Percentiles rank a stretch among this genome's conserved stretches.
Conservation (phyloP, 768 basidiomycete genomes). For the Leccinellum rugosiceps region DNA sequence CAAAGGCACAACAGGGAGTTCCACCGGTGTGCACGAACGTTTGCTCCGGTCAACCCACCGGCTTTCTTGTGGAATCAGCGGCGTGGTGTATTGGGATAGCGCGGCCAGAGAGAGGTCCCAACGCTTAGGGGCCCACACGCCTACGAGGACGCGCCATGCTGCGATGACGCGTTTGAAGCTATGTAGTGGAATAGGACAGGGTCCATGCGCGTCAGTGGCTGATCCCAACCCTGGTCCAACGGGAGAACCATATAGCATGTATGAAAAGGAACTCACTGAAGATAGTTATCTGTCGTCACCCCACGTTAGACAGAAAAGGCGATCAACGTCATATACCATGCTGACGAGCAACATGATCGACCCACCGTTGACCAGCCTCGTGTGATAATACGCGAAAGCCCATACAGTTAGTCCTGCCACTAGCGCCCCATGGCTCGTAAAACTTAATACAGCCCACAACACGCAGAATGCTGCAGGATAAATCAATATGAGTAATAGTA, state of each 20-base stretch:
- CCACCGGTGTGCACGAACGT: conserved; percentile 26
- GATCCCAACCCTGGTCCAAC: conserved; percentile 13
- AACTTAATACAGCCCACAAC: conserved; percentile 81
- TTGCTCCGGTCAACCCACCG: conserved; percentile 64
- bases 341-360: conserved; percentile 25
- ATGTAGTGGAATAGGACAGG: conserved; percentile 4
- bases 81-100: conserved; percentile 69
- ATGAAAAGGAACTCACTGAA: conserved; percentile 51
- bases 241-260: not conserved
- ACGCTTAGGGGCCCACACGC: conserved; percentile 84
- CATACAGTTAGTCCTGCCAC: conserved; percentile 68
- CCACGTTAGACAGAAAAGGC: not conserved
- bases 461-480: conserved; percentile 85
- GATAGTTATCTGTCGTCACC: conserved; percentile 58
- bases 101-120: conserved; percentile 81
- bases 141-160: conserved; percentile 95
- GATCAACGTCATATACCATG: conserved; percentile 23
- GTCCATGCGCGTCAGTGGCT: conserved; percentile 19
- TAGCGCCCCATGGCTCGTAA: conserved; percentile 69
- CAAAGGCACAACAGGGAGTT: conserved; percentile 9
- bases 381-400: conserved; percentile 83
- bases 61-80: conserved; percentile 61
- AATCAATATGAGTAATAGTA: conserved; percentile 67
- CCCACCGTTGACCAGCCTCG: conserved; percentile 79
- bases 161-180: conserved; percentile 86